Percentiles rank a stretch among this genome's conserved stretches.
Conservation (phyloP, 2,329 filamentous ascomycete species). For the Colletotrichum salicis region DNA sequence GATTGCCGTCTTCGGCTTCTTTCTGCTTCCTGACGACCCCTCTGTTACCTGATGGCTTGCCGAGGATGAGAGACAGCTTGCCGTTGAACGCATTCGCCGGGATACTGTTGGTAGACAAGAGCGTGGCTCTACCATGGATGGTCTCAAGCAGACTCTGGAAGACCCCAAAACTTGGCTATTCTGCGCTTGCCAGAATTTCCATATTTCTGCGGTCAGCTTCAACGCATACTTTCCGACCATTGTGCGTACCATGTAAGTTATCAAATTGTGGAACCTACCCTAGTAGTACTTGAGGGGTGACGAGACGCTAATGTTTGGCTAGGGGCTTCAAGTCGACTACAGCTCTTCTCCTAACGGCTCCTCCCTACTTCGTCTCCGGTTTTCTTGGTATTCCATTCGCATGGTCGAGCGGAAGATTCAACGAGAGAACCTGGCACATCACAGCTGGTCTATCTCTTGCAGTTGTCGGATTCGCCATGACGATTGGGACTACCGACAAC, state of each 20-base stretch:
- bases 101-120: conserved; percentile 29
- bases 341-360: conserved; percentile 49
- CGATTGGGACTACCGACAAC: conserved; percentile 11
- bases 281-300: neutral
- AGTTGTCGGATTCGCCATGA: conserved; percentile 39
- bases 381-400: conserved; percentile 40
- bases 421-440: conserved; percentile 60
- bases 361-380: conserved; percentile 35
- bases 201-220: conserved; percentile 36
- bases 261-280: neutral
- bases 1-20: conserved; percentile 51
- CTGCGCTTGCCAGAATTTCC: conserved; percentile 8
- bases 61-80: conserved; percentile 20
- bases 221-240: conserved; percentile 39
- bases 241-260: conserved; percentile 31
- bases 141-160: conserved; percentile 28
- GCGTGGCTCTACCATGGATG: conserved; percentile 23
- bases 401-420: conserved; percentile 55
- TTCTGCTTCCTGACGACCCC: conserved; percentile 49
- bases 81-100: conserved; percentile 21
- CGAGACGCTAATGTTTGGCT: neutral
- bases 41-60: conserved; percentile 28
- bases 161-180: conserved; percentile 44
- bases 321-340: conserved; percentile 27
- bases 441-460: conserved; percentile 53